These are phyloP conservation scores for Volvox africanus DNA, from an alignment of 139 green algal genomes.

Conservation along the genomic window DNA sequence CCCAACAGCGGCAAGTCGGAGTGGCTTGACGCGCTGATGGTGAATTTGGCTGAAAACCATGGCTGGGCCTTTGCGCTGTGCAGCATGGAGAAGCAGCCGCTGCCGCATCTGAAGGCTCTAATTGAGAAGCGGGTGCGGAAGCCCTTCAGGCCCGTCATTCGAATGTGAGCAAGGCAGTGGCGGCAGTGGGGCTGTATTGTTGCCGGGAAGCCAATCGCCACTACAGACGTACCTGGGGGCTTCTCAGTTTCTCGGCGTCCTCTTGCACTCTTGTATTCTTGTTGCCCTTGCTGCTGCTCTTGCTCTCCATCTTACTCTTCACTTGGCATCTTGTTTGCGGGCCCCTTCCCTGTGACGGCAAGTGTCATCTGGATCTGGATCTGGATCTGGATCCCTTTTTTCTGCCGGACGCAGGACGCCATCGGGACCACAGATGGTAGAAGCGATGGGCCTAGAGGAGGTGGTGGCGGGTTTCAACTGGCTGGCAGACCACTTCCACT, in stretches of 20 bases:
- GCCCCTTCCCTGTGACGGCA: neutral
- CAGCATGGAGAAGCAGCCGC: conserved; percentile 89
- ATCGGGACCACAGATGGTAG: neutral
- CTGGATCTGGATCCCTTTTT: too few relatives aligned
- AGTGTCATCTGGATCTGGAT: too few relatives aligned
- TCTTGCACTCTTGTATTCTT: neutral
- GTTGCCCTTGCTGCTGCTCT: neutral
- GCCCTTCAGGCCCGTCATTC: conserved; percentile 77
- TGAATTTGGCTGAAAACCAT: conserved; percentile 85
- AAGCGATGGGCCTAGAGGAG: conserved; percentile 70
- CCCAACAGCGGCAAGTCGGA: conserved; percentile 98
- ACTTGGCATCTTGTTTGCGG: neutral
- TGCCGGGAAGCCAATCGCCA: neutral
- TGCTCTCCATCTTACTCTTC: neutral
- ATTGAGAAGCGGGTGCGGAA: conserved; percentile 89
- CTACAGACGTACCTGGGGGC: neutral
- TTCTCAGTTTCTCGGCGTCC: neutral
- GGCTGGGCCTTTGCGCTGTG: conserved; percentile 94
- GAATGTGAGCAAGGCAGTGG: neutral
- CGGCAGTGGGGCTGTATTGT: neutral
- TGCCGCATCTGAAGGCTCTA: conserved; percentile 88
- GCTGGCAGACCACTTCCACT: conserved; percentile 87
- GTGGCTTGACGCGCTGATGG: conserved; percentile 95
- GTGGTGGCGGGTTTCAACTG: conserved; percentile 80
- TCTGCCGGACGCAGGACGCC: neutral